Evolutionary conservation across 1,139 yeast species (phyloP), one percentile per base, ranked within the genome.

Genomic region (Lodderomyces parapsilosis): DNA sequence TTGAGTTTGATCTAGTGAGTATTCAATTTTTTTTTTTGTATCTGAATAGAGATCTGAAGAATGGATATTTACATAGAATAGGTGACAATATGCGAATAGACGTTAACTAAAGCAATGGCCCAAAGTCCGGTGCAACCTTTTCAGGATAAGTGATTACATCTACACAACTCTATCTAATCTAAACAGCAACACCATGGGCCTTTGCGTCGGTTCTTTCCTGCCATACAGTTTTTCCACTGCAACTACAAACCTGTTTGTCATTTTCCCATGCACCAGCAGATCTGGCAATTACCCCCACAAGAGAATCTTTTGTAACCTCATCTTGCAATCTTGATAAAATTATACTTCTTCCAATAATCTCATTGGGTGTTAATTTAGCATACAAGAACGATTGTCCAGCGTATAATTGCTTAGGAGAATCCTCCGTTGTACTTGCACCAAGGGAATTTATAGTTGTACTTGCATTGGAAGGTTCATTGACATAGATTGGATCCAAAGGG

Each of bases 211-310:
- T 66, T 45, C 97, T 75, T 61, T 93, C 99, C 60, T 93, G 90
- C 99, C 99, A 93, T 22, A 91, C 81, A 1, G 96, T 88, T 70
- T 90, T 89, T 9, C 99, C 99, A 22, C 94, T 82, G 61, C 99
- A 93, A 36, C 94, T 84, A 64, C 99, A 93, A 1, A 93, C 95
- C 50, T 83, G 82, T 64, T 93, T 93, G 56, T 86, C 87, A 63
- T 93, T 93, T 58, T 93, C 96, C 98, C 98, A 93, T 14, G 83
- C 86, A 10, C 99, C 99, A 1, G 99, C 98, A 55, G 96, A 86
- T 58, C 98, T 78, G 2, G 98, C 98, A 60, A 93, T 81, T 23
- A 93, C 96, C 19, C 98, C 98, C 40, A 80, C 87, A 40, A 83
- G 69, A 5, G 83, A 77, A 43, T 71, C 76, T 4, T 60, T 44